Evolutionary conservation across 148 eudicot genomes (phyloP).

Genomic region (Pharnaceum exiguum): DNA sequence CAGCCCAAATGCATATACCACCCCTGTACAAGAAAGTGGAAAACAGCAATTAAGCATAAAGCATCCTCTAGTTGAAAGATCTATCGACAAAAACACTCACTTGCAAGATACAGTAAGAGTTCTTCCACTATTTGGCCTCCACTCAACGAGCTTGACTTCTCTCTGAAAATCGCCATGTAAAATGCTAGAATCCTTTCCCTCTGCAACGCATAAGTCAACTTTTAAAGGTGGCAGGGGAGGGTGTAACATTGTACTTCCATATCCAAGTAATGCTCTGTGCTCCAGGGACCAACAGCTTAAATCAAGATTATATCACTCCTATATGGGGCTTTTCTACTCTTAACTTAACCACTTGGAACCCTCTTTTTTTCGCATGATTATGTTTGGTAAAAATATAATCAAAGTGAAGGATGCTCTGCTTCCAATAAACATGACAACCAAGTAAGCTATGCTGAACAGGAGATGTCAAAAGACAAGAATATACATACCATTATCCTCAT

Average conservation of each 20-base stretch:
- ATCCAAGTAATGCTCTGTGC: too few relatives aligned
- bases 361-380: too few relatives aligned
- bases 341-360: too few relatives aligned
- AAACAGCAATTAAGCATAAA: not conserved
- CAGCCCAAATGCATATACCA: conserved; percentile 94
- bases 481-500: conserved; percentile 72
- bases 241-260: too few relatives aligned
- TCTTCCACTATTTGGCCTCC: conserved; percentile 98
- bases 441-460: not conserved
- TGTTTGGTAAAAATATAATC: too few relatives aligned
- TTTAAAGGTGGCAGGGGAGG: too few relatives aligned
- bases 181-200: conserved; percentile 71
- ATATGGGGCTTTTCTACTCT: too few relatives aligned
- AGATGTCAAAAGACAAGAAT: not conserved
- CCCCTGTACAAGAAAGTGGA: conserved; percentile 51
- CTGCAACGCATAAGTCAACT: conserved; percentile 27
- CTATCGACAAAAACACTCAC: conserved; percentile 36
- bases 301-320: too few relatives aligned
- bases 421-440: too few relatives aligned
- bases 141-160: conserved; percentile 75
- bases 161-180: conserved; percentile 72
- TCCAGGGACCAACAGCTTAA: too few relatives aligned
- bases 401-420: too few relatives aligned
- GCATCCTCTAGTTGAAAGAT: not conserved
- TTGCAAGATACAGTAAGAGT: conserved; percentile 95